Evolutionary conservation across 805 yeast species (phyloP), one percentile per base, ranked within the genome.

Genomic region (Metschnikowia baotianmanensis): DNA sequence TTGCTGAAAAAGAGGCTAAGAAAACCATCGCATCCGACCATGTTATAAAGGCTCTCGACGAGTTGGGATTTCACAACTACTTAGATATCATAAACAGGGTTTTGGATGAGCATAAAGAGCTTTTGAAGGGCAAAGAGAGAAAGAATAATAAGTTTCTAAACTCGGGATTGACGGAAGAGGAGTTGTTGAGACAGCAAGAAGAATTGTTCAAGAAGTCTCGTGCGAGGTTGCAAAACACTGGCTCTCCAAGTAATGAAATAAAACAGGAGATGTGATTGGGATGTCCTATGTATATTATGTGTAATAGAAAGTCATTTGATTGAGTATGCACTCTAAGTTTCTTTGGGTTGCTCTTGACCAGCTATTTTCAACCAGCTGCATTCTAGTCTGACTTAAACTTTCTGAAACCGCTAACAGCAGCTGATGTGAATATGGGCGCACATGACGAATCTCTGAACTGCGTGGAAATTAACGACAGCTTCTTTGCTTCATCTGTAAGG

Each of bases 11-110:
- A 54, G 99, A 93, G 59, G 81, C 95, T 39, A 93, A 93, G 63
- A 93, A 93, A 64, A 93, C 99, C 2, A 93, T 93, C 31, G 95
- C 96, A 0, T 84, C 96, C 2, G 99, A 93, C 60, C 99, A 93
- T 59, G 97, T 93, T 27, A 76, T 91, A 48, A 85, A 83, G 56
- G 97, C 98, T 0, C 67, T 93, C 32, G 82, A 78, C 46, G 96
- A 86, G 55, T 71, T 93, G 40, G 99, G 96, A 20, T 93, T 88
- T 62, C 75, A 74, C 21, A 89, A 86, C 44, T 93, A 91, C 61
- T 72, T 93, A 37, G 90, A 84, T 25, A 83, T 87, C 20, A 77
- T 93, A 32, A 83, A 86, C 55, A 82, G 83, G 48, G 86, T 86
- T 17, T 71, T 91, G 48, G 77, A 72, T 31, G 96, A 90, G 52